A percentile compares a stretch with the other conserved stretches of the same genome.
These are phyloP conservation scores for Hygrocybe coccinea DNA, from an alignment of 768 basidiomycete genomes.

Conservation along the genomic window DNA sequence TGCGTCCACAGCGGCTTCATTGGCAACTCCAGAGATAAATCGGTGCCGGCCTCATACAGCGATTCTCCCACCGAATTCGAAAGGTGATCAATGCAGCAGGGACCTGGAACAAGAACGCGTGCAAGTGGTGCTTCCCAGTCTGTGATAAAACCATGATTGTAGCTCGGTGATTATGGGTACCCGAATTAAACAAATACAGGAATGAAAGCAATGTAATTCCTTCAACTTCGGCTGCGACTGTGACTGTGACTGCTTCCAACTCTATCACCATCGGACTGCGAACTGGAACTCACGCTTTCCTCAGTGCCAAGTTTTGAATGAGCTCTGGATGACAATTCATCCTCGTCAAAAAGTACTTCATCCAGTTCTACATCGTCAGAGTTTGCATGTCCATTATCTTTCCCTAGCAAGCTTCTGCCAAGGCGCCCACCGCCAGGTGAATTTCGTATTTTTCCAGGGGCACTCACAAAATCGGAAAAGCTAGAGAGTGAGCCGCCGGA, in stretches of 20 bases:
- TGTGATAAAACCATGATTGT: too few relatives aligned
- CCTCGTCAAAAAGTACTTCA: conserved; percentile 62
- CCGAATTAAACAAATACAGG: conserved; percentile 6
- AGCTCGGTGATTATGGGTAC: not conserved
- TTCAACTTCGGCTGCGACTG: conserved; percentile 14
- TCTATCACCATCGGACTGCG: conserved; percentile 30
- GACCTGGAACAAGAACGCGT: too few relatives aligned
- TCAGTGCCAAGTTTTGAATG: conserved; percentile 45
- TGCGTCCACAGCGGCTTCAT: too few relatives aligned
- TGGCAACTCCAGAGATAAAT: too few relatives aligned
- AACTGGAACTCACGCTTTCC: conserved; percentile 33
- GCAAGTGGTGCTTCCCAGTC: too few relatives aligned
- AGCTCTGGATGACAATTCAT: conserved; percentile 40
- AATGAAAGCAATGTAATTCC: not conserved
- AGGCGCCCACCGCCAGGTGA: not conserved
- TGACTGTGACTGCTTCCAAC: conserved; percentile 15
- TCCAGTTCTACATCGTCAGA: conserved; percentile 28
- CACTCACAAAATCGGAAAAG: conserved; percentile 61
- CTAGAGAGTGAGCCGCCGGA: conserved; percentile 43
- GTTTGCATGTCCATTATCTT: not conserved
- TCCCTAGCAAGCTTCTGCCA: not conserved
- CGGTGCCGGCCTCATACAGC: too few relatives aligned
- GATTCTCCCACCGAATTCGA: too few relatives aligned
- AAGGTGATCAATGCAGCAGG: too few relatives aligned
- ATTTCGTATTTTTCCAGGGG: conserved; percentile 37